Evolutionary conservation across 768 basidiomycete species (phyloP).

Genomic region (Leccinum broughii): DNA sequence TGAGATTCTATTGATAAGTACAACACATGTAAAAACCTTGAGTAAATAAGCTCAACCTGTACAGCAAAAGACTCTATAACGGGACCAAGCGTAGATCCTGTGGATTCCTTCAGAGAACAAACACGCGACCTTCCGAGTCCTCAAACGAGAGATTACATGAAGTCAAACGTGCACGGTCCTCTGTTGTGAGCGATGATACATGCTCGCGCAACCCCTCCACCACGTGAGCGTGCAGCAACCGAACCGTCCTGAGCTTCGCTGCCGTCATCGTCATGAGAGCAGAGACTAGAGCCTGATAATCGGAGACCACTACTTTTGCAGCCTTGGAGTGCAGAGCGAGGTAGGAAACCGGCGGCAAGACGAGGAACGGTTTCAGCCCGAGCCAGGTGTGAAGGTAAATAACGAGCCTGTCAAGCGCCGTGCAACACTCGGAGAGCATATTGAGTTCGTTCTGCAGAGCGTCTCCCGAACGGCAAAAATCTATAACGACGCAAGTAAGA

Average conservation of each 20-base stretch:
- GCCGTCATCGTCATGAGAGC: slow-evolving; percentile 26
- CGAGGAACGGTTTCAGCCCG: slow-evolving; percentile 21
- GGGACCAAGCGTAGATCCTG: neutral
- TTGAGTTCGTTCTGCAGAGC: slow-evolving; percentile 27
- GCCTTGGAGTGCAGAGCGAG: slow-evolving; percentile 26
- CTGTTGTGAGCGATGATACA: slow-evolving; percentile 1
- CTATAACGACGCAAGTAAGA: slow-evolving; percentile 29
- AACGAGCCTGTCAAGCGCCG: slow-evolving; percentile 25
- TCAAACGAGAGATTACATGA: slow-evolving; percentile 23
- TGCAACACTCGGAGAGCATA: slow-evolving; percentile 27
- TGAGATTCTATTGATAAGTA: neutral
- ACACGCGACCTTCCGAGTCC: slow-evolving; percentile 19
- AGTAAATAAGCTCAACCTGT: neutral
- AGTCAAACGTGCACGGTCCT: slow-evolving; percentile 11
- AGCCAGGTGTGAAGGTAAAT: slow-evolving; percentile 28
- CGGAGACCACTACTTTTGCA: slow-evolving; percentile 11
- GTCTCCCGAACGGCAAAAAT: slow-evolving; percentile 28
- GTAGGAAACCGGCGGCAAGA: slow-evolving; percentile 27
- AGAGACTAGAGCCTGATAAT: slow-evolving; percentile 20
- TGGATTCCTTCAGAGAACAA: slow-evolving; percentile 16
- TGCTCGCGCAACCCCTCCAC: slow-evolving; percentile 17
- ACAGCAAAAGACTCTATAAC: neutral
- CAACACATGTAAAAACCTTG: neutral
- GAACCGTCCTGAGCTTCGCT: slow-evolving; percentile 20
- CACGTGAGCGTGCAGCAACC: slow-evolving; percentile 20